Evolutionary conservation across 495 filamentous ascomycete genomes (phyloP), one percentile per base, ranked within the genome.

Genomic region (Staphylotrichum longicolle): DNA sequence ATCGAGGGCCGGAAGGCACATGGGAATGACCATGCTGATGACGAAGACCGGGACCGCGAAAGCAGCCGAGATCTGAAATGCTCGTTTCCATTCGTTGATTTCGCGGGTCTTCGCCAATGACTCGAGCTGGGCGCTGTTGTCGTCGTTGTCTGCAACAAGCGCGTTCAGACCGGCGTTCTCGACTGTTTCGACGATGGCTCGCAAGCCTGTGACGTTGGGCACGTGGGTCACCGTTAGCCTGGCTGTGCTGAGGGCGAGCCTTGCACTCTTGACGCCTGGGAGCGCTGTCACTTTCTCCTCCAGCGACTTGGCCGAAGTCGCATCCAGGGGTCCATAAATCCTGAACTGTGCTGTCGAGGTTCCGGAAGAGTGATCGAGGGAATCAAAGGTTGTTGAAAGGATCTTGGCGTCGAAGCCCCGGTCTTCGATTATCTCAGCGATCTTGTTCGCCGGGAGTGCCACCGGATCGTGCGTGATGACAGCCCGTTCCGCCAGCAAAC

Each of bases 41-140:
- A 96, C 66, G 74, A 97, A 91, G 7, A 99, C 94, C 0, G 94
- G 94, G 30, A 98, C 73, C 0, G 94, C 94, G 69, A 99, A 98
- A 0, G 78, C 78, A 0, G 86, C 62, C 0, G 91, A 94, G 32
- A 86, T 79, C 39, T 78, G 78, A 77, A 97, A 96, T 0, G 91
- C 88, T 34, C 78, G 80, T 63, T 81, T 86, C 94, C 94, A 99
- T 72, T 96, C 91, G 54, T 87, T 89, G 61, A 98, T 96, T 69
- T 99, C 94, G 60, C 89, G 93, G 0, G 93, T 97, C 72, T 99
- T 99, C 9, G 95, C 86, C 4, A 99, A 79, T 1, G 93, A 97
- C 70, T 99, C 90, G 2, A 99, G 82, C 70, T 99, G 94, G 4
- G 95, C 93, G 72, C 96, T 96, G 68, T 93, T 98, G 70, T 99